A percentile compares a stretch with the other conserved stretches of the same genome.
Evolutionary conservation across 192 early-diverging fungal species (phyloP).

Genomic region (Gonapodya prolifera): DNA sequence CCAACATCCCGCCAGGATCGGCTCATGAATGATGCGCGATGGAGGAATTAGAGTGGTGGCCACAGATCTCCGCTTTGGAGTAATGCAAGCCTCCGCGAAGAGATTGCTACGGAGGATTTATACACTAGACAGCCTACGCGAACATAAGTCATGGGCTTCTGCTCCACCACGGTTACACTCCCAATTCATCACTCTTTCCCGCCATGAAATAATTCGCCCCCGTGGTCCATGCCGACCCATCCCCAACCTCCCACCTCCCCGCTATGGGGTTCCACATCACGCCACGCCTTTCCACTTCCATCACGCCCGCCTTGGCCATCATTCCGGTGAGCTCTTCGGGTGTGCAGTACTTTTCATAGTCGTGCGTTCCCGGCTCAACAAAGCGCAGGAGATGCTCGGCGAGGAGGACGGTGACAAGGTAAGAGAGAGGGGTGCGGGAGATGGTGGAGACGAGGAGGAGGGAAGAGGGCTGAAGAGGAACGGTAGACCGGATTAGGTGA

Average conservation of each 20-base stretch:
- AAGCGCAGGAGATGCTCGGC: slow-evolving; percentile 68
- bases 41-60: too few relatives aligned
- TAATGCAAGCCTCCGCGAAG: too few relatives aligned
- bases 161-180: too few relatives aligned
- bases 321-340: slow-evolving; percentile 54
- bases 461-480: slow-evolving; percentile 39
- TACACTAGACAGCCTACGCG: too few relatives aligned
- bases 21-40: too few relatives aligned
- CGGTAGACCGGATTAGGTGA: neutral
- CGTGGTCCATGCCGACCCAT: neutral
- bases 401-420: slow-evolving; percentile 61
- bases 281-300: slow-evolving; percentile 35
- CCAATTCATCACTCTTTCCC: too few relatives aligned
- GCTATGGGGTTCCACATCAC: slow-evolving; percentile 40
- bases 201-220: slow-evolving; percentile 34
- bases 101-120: too few relatives aligned
- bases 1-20: too few relatives aligned
- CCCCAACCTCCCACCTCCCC: slow-evolving; percentile 24
- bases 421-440: slow-evolving; percentile 64
- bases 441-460: slow-evolving; percentile 81
- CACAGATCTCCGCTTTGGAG: too few relatives aligned
- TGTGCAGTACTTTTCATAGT: slow-evolving; percentile 70
- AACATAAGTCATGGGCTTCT: too few relatives aligned
- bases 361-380: slow-evolving; percentile 78
- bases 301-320: slow-evolving; percentile 22